phyloP scores from a whole-genome alignment of 768 basidiomycete genomes.

The Lactifluus rugatus region DNA sequence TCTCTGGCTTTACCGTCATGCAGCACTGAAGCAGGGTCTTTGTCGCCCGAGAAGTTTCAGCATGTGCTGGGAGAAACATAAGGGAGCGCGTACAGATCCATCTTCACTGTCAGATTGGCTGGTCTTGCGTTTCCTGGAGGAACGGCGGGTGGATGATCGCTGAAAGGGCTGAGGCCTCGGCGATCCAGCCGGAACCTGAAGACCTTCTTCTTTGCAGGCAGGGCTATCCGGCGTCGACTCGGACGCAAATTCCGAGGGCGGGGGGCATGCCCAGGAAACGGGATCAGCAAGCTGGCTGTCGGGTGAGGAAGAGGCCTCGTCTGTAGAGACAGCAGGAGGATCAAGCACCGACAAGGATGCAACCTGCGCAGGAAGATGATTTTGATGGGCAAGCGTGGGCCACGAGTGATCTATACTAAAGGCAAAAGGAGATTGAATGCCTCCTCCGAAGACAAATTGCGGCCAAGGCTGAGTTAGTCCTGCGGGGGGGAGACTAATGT shows the following conservation, averaged over 20 bases:
- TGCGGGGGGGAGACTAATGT: not conserved
- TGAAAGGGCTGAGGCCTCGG: not conserved
- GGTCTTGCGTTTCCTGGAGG: constrained; percentile 3
- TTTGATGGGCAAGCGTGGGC: not conserved
- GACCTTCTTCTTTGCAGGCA: not conserved
- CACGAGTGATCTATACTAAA: not conserved
- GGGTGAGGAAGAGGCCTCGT: not conserved
- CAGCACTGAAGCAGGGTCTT: constrained; percentile 14
- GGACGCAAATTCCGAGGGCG: not conserved
- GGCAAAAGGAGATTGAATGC: not conserved
- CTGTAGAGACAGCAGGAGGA: not conserved
- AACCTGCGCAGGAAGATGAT: not conserved
- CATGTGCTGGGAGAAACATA: not conserved
- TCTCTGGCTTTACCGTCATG: constrained; percentile 13
- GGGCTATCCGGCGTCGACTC: not conserved
- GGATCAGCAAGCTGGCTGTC: not conserved
- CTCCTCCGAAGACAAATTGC: constrained; percentile 1
- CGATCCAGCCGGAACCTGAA: not conserved
- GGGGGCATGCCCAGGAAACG: not conserved
- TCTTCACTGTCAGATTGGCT: not conserved
- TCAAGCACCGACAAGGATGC: not conserved
- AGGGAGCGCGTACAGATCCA: constrained; percentile 1
- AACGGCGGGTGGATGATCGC: not conserved
- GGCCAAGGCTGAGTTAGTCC: not conserved
- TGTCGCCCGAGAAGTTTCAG: not conserved